These are phyloP conservation scores for Phytophthora sansomeana DNA, from an alignment of 352 stramenopile species.

Conservation along the genomic window DNA sequence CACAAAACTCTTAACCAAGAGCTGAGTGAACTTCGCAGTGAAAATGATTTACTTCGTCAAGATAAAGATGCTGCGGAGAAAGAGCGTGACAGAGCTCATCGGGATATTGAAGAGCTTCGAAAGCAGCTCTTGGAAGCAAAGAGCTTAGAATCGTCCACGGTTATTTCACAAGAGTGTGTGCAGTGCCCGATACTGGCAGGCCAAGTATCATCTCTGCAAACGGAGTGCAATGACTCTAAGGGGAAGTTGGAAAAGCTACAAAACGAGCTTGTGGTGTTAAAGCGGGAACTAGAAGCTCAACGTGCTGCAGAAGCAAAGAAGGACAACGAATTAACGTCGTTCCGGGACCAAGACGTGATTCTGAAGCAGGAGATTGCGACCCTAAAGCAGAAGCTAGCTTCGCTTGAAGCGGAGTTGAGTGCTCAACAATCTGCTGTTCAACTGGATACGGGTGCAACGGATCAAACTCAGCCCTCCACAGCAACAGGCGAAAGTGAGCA, in stretches of 20 bases:
- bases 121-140: constrained; percentile 17
- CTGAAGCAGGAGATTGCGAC: constrained; percentile 29
- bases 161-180: constrained; percentile 13
- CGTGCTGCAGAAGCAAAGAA: constrained; percentile 14
- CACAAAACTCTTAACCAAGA: constrained; percentile 31
- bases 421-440: constrained; percentile 20
- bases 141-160: not conserved
- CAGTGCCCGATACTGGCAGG: constrained; percentile 19
- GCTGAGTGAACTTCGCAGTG: constrained; percentile 19
- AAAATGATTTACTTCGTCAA: constrained; percentile 22
- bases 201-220: constrained; percentile 22
- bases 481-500: constrained; percentile 7
- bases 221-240: constrained; percentile 13
- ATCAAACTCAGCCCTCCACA: not conserved
- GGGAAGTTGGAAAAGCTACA: constrained; percentile 17
- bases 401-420: constrained; percentile 21
- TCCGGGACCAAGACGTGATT: constrained; percentile 24
- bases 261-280: constrained; percentile 22
- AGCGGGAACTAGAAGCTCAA: constrained; percentile 5
- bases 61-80: constrained; percentile 24
- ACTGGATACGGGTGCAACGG: constrained; percentile 2
- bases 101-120: constrained; percentile 19
- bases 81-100: constrained; percentile 6
- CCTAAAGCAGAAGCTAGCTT: constrained; percentile 16
- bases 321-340: constrained; percentile 10